phyloP scores from a whole-genome alignment of 805 yeast species.

The Lachancea sp. region DNA sequence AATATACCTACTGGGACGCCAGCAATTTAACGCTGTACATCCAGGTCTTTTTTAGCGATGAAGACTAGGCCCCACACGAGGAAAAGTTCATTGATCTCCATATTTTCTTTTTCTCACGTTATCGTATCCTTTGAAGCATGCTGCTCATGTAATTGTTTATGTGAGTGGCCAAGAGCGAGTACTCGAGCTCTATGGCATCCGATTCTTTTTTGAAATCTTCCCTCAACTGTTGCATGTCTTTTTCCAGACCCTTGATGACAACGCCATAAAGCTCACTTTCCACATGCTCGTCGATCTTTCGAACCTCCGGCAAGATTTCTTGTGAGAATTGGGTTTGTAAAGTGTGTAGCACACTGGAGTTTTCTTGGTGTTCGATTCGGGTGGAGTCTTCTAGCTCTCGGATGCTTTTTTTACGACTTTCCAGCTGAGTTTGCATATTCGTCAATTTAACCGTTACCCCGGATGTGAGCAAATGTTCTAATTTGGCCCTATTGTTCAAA shows the following conservation, averaged over 20 bases:
- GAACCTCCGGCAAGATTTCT: constrained; percentile 44
- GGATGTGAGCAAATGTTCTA: constrained; percentile 33
- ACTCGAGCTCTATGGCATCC: constrained; percentile 46
- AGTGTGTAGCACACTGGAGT: constrained; percentile 38
- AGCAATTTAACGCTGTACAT: constrained; percentile 63
- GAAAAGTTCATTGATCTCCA: no score
- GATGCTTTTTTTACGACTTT: constrained; percentile 43
- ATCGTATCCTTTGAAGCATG: constrained; percentile 18
- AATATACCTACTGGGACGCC: constrained; percentile 68
- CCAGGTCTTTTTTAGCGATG: constrained; percentile 51
- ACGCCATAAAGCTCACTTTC: constrained; percentile 33
- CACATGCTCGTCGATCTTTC: constrained; percentile 43
- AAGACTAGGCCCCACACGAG: no score
- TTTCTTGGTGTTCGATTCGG: constrained; percentile 39
- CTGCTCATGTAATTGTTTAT: constrained; percentile 41
- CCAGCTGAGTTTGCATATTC: constrained; percentile 39
- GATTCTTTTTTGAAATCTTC: constrained; percentile 47
- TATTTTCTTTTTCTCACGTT: background rate
- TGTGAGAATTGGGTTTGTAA: constrained; percentile 43
- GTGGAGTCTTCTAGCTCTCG: constrained; percentile 44
- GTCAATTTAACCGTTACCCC: constrained; percentile 38
- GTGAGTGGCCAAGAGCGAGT: constrained; percentile 49
- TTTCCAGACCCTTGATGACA: constrained; percentile 33
- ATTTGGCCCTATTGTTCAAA: constrained; percentile 38
- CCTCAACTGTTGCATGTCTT: constrained; percentile 32